A percentile compares a stretch with the other conserved stretches of the same genome.
Evolutionary conservation across 225 moss, liverwort and hornwort genomes (phyloP).

Genomic region (Marchantia paleacea): DNA sequence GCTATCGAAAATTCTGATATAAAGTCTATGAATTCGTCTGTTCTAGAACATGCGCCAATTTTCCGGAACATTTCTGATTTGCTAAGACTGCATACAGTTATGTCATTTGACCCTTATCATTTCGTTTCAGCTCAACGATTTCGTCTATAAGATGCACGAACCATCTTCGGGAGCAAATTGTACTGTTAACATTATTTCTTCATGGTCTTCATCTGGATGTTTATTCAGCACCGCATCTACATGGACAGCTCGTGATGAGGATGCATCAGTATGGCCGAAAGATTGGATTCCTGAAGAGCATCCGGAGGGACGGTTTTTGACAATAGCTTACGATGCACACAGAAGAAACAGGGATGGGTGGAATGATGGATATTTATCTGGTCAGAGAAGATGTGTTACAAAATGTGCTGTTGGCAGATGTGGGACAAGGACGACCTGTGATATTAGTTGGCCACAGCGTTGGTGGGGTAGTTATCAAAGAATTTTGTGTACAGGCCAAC

Average conservation of each 20-base stretch:
- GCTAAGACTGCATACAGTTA: too few species aligned
- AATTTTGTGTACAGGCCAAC: not conserved
- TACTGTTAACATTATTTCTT: conserved; percentile 2
- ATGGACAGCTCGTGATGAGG: not conserved
- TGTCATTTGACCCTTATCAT: too few species aligned
- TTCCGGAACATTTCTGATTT: too few species aligned
- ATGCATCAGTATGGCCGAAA: not conserved
- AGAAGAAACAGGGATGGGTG: too few species aligned
- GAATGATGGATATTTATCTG: not conserved
- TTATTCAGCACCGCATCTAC: not conserved
- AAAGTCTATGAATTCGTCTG: too few species aligned
- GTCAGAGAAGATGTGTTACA: not conserved
- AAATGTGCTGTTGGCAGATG: not conserved
- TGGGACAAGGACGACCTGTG: conserved; percentile 5
- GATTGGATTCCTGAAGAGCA: not conserved
- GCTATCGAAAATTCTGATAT: too few species aligned
- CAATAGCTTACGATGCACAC: not conserved
- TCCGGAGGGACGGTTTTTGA: not conserved
- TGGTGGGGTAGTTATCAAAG: conserved; percentile 5
- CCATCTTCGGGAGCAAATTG: not conserved
- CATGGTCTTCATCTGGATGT: not conserved
- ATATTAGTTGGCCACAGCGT: conserved; percentile 7
- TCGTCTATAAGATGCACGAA: not conserved
- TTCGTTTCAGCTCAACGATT: conserved; percentile 13
- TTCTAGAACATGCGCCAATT: too few species aligned